Evolutionary conservation across 352 stramenopile genomes (phyloP).

Genomic region (Aphanomyces invadans): DNA sequence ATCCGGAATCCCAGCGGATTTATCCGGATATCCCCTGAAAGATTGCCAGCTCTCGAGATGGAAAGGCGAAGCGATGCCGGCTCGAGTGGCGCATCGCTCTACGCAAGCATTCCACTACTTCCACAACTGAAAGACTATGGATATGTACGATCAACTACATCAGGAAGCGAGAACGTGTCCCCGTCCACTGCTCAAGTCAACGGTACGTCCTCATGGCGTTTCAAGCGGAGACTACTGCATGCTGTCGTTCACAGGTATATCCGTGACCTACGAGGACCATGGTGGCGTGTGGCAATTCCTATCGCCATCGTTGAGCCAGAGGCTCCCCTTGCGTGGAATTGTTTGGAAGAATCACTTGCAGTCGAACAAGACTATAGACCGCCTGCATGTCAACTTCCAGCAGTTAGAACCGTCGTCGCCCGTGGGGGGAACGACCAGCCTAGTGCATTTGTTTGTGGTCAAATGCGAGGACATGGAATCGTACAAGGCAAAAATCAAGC

Average conservation of each 20-base stretch:
- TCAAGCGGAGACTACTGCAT: background rate
- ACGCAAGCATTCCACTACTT: slow-evolving; percentile 8
- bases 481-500: slow-evolving; percentile 51
- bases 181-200: background rate
- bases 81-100: background rate
- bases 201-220: background rate
- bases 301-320: slow-evolving; percentile 45
- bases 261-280: slow-evolving; percentile 61
- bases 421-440: slow-evolving; percentile 29
- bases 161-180: background rate
- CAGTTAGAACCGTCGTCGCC: slow-evolving; percentile 23
- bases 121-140: slow-evolving; percentile 13
- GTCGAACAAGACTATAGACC: slow-evolving; percentile 57
- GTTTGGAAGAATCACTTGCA: slow-evolving; percentile 77
- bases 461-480: slow-evolving; percentile 77
- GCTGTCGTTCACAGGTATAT: slow-evolving; percentile 32
- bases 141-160: background rate
- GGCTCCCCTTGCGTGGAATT: slow-evolving; percentile 64
- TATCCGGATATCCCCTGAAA: background rate
- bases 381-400: slow-evolving; percentile 48
- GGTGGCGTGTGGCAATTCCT: slow-evolving; percentile 80
- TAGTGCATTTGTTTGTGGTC: slow-evolving; percentile 67
- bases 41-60: background rate
- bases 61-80: background rate
- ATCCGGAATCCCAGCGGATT: background rate